Evolutionary conservation across 2,329 filamentous ascomycete genomes (phyloP).

Genomic region (Didymella keratinophila): DNA sequence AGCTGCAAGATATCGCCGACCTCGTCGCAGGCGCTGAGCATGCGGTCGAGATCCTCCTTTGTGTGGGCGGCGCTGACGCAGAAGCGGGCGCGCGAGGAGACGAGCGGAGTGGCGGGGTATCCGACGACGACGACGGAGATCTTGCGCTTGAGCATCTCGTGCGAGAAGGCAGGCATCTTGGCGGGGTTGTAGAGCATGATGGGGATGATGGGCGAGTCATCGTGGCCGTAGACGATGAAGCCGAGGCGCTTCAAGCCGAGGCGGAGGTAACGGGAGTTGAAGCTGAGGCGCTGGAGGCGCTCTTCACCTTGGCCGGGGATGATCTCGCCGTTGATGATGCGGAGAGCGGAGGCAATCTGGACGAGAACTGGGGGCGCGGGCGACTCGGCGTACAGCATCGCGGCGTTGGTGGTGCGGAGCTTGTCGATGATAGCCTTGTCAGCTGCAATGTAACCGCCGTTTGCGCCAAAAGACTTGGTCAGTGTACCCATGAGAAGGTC

Average conservation of each 20-base stretch:
- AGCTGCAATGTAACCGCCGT: conserved; percentile 92
- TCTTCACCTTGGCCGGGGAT: conserved; percentile 93
- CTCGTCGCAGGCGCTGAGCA: conserved; percentile 89
- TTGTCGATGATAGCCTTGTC: conserved; percentile 93
- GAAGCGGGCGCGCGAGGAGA: conserved; percentile 93
- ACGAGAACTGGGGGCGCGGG: conserved; percentile 86
- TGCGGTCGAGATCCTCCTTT: conserved; percentile 94
- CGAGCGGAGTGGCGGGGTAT: conserved; percentile 94
- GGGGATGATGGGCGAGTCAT: conserved; percentile 97
- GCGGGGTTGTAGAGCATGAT: conserved; percentile 96
- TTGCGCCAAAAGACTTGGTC: conserved; percentile 98
- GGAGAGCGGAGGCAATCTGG: conserved; percentile 87
- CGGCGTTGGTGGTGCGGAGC: conserved; percentile 83
- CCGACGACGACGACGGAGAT: conserved; percentile 97
- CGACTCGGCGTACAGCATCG: conserved; percentile 85
- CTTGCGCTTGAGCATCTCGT: conserved; percentile 97
- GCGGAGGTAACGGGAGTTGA: conserved; percentile 98
- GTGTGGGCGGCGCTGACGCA: conserved; percentile 96
- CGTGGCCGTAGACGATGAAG: conserved; percentile 95
- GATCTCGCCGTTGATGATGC: conserved; percentile 88
- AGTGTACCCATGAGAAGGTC: conserved; percentile 98
- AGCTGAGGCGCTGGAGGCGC: conserved; percentile 91
- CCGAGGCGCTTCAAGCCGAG: conserved; percentile 95
- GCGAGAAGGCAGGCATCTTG: conserved; percentile 97
- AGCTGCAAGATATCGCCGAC: conserved; percentile 90